Conservation (phyloP, 1,284 basidiomycete genomes). For the Thecaphora frezii region DNA sequence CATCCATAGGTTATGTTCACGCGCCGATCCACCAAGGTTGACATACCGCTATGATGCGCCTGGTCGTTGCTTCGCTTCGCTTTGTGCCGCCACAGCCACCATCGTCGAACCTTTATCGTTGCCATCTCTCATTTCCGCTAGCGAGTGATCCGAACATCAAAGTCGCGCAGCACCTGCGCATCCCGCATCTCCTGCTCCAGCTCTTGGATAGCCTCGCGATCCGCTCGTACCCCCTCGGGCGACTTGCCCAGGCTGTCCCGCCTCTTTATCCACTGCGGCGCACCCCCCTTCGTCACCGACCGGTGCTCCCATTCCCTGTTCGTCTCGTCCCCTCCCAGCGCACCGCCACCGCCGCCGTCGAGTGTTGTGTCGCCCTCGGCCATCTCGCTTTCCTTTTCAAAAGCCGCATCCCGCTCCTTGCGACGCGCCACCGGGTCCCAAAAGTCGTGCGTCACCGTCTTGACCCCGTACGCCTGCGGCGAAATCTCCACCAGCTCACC, state of each 20-base stretch:
- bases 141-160: not conserved
- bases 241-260: constrained; percentile 26
- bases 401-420: constrained; percentile 44
- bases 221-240: constrained; percentile 31
- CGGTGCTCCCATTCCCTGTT: not conserved
- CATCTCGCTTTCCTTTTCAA: too few relatives aligned
- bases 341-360: constrained; percentile 6
- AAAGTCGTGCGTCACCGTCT: constrained; percentile 49
- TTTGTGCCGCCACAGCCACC: too few relatives aligned
- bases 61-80: too few relatives aligned
- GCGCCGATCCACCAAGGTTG: too few relatives aligned
- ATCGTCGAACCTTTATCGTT: too few relatives aligned
- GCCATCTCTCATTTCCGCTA: too few relatives aligned
- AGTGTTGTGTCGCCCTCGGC: constrained; percentile 11
- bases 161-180: constrained; percentile 9
- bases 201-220: constrained; percentile 25
- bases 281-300: not conserved
- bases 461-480: constrained; percentile 56
- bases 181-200: constrained; percentile 23
- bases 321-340: not conserved
- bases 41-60: too few relatives aligned
- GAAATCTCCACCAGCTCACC: constrained; percentile 55
- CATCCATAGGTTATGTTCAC: too few relatives aligned
- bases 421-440: constrained; percentile 52
- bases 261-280: constrained; percentile 19